phyloP scores from a whole-genome alignment of 2,329 filamentous ascomycete genomes.

The Diaporthe batatas region DNA sequence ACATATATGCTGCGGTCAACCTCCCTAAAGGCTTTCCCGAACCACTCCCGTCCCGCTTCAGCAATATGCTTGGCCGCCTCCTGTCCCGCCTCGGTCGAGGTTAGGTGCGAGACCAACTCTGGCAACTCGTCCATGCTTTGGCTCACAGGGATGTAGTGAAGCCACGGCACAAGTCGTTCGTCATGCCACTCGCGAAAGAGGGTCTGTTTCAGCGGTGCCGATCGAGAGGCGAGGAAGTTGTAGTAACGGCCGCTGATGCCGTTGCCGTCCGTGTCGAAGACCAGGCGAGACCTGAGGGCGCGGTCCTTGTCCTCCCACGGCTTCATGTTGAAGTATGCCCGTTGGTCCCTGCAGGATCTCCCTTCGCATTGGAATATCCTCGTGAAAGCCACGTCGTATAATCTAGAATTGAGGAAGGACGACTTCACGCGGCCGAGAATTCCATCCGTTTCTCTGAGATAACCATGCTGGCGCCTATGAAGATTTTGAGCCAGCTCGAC shows the following conservation, averaged over 20 bases:
- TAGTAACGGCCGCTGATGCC: conserved; percentile 67
- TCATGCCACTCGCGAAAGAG: conserved; percentile 71
- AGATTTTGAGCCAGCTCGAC: conserved; percentile 37
- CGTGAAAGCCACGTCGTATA: conserved; percentile 40
- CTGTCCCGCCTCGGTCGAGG: conserved; percentile 60
- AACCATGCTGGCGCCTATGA: neutral
- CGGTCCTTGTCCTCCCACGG: conserved; percentile 37
- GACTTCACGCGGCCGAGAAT: conserved; percentile 9
- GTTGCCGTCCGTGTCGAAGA: conserved; percentile 69
- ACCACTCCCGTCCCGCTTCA: conserved; percentile 67
- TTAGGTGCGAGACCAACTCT: conserved; percentile 63
- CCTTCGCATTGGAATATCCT: conserved; percentile 35
- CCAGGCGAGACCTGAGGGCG: conserved; percentile 55
- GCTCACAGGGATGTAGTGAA: conserved; percentile 69
- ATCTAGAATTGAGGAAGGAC: conserved; percentile 31
- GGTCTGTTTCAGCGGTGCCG: conserved; percentile 64
- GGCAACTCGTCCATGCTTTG: conserved; percentile 64
- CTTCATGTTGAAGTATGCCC: conserved; percentile 41
- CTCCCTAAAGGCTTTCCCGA: conserved; percentile 64
- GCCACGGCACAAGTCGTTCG: conserved; percentile 67
- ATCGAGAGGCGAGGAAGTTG: conserved; percentile 62
- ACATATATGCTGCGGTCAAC: conserved; percentile 72
- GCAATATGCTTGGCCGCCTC: conserved; percentile 64
- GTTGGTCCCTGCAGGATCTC: conserved; percentile 42
- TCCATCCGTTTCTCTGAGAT: conserved; percentile 10